A percentile compares a stretch with the other conserved stretches of the same genome.
phyloP scores from a whole-genome alignment of 2,329 filamentous ascomycete genomes.

The Calycina herbarum region DNA sequence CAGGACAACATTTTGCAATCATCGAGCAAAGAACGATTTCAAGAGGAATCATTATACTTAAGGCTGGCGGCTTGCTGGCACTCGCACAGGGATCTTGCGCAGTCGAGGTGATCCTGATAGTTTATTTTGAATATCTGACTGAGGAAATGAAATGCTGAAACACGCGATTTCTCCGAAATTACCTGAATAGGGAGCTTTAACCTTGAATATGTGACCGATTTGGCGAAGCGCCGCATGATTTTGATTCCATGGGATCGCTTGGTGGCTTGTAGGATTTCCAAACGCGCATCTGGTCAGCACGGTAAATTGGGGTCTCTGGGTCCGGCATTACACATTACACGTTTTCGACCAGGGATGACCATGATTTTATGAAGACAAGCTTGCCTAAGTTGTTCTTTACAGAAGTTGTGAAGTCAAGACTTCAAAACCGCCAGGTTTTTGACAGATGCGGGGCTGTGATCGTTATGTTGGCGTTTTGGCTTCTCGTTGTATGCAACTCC shows the following conservation, averaged over 20 bases:
- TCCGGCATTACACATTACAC: not conserved
- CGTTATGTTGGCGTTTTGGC: not conserved
- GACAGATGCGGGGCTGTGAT: not conserved
- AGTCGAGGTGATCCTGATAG: slow-evolving; percentile 3
- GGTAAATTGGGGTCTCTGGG: slow-evolving; percentile 5
- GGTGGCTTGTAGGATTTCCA: slow-evolving; percentile 10
- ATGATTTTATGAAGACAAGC: not conserved
- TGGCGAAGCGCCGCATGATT: slow-evolving; percentile 2
- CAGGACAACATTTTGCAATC: slow-evolving; percentile 22
- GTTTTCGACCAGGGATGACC: not conserved
- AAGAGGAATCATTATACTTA: slow-evolving; percentile 13
- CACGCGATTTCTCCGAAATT: slow-evolving; percentile 8
- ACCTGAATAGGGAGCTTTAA: slow-evolving; percentile 8
- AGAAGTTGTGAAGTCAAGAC: not conserved
- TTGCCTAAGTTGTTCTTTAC: not conserved
- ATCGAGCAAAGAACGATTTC: slow-evolving; percentile 9
- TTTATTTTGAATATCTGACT: slow-evolving; percentile 9
- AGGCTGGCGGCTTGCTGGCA: slow-evolving; percentile 3
- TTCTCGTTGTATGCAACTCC: not conserved
- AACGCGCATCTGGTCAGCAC: slow-evolving; percentile 12
- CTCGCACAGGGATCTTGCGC: not conserved
- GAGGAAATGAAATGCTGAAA: slow-evolving; percentile 4
- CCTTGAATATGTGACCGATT: slow-evolving; percentile 2
- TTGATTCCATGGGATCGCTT: slow-evolving; percentile 3
- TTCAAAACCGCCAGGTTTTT: not conserved